Percentiles rank a stretch among this genome's conserved stretches.
Evolutionary conservation across 2,329 filamentous ascomycete genomes (phyloP).

Genomic region (Stachybotrys chartarum): DNA sequence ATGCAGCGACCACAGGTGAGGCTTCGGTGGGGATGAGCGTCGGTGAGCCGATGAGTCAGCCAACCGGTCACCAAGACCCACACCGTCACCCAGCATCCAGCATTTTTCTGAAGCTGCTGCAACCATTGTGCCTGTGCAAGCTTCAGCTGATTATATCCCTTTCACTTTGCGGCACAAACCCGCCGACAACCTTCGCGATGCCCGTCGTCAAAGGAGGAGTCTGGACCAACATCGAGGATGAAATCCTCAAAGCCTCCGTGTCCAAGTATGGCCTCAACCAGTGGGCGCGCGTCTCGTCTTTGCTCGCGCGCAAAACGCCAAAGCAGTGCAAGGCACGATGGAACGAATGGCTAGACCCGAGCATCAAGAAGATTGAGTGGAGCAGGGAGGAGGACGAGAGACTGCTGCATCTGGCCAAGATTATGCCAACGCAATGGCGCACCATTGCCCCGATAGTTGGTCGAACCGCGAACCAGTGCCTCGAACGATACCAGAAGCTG

Average conservation of each 20-base stretch:
- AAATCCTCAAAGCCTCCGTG: slow-evolving; percentile 92
- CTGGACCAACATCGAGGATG: slow-evolving; percentile 78
- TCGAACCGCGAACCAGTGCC: slow-evolving; percentile 90
- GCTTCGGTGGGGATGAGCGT: not conserved
- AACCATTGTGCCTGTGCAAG: no score
- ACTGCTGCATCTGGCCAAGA: slow-evolving; percentile 88
- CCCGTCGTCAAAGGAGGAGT: slow-evolving; percentile 69
- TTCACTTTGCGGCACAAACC: not conserved
- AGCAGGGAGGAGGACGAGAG: slow-evolving; percentile 98
- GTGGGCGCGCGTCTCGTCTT: slow-evolving; percentile 96
- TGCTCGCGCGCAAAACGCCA: slow-evolving; percentile 92
- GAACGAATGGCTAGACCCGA: slow-evolving; percentile 96
- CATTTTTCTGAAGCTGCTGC: not conserved
- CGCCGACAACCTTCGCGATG: slow-evolving; percentile 33
- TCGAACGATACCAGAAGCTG: slow-evolving; percentile 94
- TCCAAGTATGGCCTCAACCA: slow-evolving; percentile 95
- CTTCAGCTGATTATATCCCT: no score
- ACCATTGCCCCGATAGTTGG: slow-evolving; percentile 97
- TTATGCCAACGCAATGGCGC: slow-evolving; percentile 99
- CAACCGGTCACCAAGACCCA: not conserved
- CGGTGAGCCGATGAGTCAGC: not conserved
- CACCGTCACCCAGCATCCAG: not conserved
- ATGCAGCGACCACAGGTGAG: not conserved
- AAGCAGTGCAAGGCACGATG: slow-evolving; percentile 99
- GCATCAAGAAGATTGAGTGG: slow-evolving; percentile 98